phyloP scores from a whole-genome alignment of 2,329 filamentous ascomycete species.

The Macrophomina tecta region DNA sequence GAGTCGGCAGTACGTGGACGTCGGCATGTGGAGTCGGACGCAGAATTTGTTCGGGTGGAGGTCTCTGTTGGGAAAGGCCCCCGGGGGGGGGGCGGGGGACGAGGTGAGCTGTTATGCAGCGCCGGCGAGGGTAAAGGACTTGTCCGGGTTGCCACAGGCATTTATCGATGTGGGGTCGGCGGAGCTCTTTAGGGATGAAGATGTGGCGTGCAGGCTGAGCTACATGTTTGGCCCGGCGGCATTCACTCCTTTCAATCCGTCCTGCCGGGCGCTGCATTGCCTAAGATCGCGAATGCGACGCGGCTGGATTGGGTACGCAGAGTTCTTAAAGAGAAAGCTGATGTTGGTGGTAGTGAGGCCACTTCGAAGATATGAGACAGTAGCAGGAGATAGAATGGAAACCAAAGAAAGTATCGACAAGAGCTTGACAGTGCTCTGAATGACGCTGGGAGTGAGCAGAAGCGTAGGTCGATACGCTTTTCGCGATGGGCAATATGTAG shows the following conservation, averaged over 20 bases:
- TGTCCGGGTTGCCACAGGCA: conserved; percentile 47
- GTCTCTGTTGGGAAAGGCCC: conserved; percentile 46
- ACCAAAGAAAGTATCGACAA: no score
- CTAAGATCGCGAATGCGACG: neutral
- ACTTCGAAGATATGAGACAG: neutral
- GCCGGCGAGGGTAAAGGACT: conserved; percentile 44
- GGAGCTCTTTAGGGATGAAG: conserved; percentile 54
- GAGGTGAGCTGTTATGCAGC: conserved; percentile 46
- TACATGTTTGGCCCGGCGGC: conserved; percentile 52
- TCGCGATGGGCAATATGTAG: no score
- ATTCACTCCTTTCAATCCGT: neutral
- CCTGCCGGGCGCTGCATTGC: neutral
- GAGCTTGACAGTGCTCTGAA: no score
- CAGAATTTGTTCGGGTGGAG: conserved; percentile 52
- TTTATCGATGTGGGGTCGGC: conserved; percentile 54
- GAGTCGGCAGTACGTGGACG: conserved; percentile 41
- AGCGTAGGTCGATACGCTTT: no score
- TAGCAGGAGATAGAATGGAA: neutral
- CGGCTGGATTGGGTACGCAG: neutral
- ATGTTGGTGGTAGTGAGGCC: neutral
- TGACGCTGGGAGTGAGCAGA: no score
- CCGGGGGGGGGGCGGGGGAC: conserved; percentile 35
- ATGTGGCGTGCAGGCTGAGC: conserved; percentile 50
- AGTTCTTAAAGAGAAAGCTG: neutral
- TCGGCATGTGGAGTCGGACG: conserved; percentile 45